Conservation (phyloP, 306 rosid species). For the Pachyrhizus erosus region DNA sequence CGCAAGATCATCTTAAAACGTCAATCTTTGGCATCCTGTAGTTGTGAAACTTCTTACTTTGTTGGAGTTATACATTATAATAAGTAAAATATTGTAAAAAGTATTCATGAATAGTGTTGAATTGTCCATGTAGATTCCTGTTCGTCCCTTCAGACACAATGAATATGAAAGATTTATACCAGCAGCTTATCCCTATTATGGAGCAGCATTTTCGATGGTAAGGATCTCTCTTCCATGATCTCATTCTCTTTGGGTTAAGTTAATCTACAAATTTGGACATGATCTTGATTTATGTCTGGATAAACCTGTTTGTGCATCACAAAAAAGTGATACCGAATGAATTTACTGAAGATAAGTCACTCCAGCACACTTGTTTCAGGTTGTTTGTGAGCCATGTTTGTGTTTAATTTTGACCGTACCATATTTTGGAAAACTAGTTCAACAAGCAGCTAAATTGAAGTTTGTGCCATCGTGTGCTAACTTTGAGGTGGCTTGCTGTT, state of each 20-base stretch:
- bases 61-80: not conserved
- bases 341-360: not conserved
- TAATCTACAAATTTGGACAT: conserved; percentile 9
- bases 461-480: not conserved
- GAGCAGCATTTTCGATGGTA: conserved; percentile 94
- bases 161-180: conserved; percentile 97
- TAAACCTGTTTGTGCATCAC: conserved; percentile 22
- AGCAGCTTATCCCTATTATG: conserved; percentile 94
- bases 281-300: conserved; percentile 18
- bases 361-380: not conserved
- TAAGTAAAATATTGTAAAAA: not conserved
- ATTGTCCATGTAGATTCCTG: conserved; percentile 82
- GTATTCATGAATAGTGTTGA: conserved; percentile 34
- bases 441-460: not conserved
- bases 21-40: conserved; percentile 10
- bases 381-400: not conserved
- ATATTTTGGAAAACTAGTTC: not conserved
- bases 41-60: conserved; percentile 14
- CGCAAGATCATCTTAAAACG: conserved; percentile 24
- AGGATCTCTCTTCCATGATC: conserved; percentile 22
- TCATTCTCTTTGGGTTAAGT: conserved; percentile 6
- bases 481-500: not conserved
- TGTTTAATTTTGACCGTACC: not conserved
- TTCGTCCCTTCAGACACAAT: conserved; percentile 91
- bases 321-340: not conserved